Evolutionary conservation across 306 rosid genomes (phyloP), one percentile per base, ranked within the genome.

Genomic region (Astragalus glycyphyllos): DNA sequence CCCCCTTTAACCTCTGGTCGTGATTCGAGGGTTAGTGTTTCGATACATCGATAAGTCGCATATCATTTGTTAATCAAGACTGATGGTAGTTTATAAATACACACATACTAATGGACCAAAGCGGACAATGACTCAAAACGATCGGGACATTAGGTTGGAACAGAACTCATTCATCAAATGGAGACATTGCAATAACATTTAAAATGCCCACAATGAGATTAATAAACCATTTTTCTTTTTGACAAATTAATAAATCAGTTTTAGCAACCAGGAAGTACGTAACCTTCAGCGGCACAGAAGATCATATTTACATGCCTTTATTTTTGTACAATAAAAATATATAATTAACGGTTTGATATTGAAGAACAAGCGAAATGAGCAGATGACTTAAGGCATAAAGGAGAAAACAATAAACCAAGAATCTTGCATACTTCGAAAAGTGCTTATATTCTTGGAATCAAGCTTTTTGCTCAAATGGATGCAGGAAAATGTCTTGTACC

Each of bases 241-340:
- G 23, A 20, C 23, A 20, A 2, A 20, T 20, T 20, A 20, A 9
- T 48, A 65, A 65, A 48, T 65, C 40, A 47, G 74, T 57, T 72
- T 58, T 9, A 78, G 57, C 78, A 65, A 58, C 48, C 48, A 40
- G 65, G 8, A 79, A 17, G 41, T 58, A 50, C 4, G 8, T 31
- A 72, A 65, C 48, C 56, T 72, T 78, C 0, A 20, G 42, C 38
- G 0, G 32, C 62, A 8, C 17, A 66, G 53, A 44, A 34, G 38
- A 66, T 41, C 69, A 65, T 48, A 76, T 42, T 40, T 53, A 68
- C 78, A 66, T 12, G 37, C 76, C 34, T 50, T 73, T 67, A 76
- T 65, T 78, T 73, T 75, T 78, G 69, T 62, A 84, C 80, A 68
- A 44, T 8, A 74, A 41, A 74, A 41, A 77, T 58, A 69, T 16